Evolutionary conservation across 768 basidiomycete species (phyloP).

Genomic region (Russula olivacea): DNA sequence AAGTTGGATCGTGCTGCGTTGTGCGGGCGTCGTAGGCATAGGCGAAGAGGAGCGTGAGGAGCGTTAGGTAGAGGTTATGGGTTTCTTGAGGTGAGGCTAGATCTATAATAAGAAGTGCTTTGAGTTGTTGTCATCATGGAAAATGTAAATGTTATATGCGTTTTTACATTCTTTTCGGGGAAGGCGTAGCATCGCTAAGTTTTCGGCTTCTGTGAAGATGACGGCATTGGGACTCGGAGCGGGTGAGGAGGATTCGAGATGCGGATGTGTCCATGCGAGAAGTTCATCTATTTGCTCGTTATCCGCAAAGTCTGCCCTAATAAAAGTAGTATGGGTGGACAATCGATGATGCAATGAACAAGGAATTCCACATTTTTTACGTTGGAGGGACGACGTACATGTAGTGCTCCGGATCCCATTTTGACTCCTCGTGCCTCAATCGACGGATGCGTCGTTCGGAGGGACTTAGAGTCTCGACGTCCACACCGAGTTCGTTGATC

Average conservation of each 20-base stretch:
- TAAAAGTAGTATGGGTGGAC: conserved; percentile 2
- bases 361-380: no score
- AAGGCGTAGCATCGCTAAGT: conserved; percentile 52
- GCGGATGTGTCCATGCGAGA: conserved; percentile 59
- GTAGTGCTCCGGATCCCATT: conserved; percentile 82
- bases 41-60: conserved; percentile 70
- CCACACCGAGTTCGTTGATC: conserved; percentile 67
- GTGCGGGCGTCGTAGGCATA: conserved; percentile 77
- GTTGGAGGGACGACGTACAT: conserved; percentile 45
- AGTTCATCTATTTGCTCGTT: conserved; percentile 70
- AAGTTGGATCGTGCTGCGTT: conserved; percentile 71
- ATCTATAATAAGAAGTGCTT: conserved; percentile 40
- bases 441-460: conserved; percentile 51
- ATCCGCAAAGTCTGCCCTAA: conserved; percentile 76
- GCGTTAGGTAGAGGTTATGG: conserved; percentile 58
- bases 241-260: conserved; percentile 29
- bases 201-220: conserved; percentile 68
- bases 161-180: conserved; percentile 51
- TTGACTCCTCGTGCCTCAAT: conserved; percentile 58
- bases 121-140: neutral
- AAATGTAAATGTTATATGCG: neutral
- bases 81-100: conserved; percentile 51
- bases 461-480: conserved; percentile 51
- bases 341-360: neutral
- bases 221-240: conserved; percentile 34